phyloP scores from a whole-genome alignment of 768 basidiomycete genomes.

The Phlebiopsis flavidoalba region DNA sequence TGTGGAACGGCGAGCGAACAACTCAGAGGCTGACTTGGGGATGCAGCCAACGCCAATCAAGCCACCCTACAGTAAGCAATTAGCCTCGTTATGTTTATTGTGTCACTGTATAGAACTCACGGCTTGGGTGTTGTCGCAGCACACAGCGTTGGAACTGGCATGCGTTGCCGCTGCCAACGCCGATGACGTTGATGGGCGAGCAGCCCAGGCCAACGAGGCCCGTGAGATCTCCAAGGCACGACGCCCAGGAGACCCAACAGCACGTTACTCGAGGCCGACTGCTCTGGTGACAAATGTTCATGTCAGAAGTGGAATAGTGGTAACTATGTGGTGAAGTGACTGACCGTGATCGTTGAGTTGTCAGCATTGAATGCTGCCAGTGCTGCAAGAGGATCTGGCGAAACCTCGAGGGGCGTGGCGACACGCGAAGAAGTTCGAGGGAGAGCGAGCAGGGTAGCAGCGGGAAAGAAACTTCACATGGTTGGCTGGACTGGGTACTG shows the following conservation, averaged over 20 bases:
- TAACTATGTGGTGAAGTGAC: background rate
- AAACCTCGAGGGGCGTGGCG: constrained; percentile 7
- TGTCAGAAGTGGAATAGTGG: too few relatives aligned
- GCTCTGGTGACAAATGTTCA: background rate
- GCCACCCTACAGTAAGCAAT: background rate
- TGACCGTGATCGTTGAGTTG: constrained; percentile 2
- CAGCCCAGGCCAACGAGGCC: constrained; percentile 10
- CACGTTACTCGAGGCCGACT: background rate
- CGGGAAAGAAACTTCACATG: constrained; percentile 7
- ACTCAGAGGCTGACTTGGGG: background rate
- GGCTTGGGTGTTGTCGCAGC: constrained; percentile 2
- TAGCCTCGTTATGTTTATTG: background rate
- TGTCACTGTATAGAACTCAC: background rate
- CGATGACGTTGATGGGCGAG: constrained; percentile 11
- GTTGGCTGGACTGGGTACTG: background rate
- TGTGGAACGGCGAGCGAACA: background rate
- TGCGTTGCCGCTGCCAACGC: constrained; percentile 3
- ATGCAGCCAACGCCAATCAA: constrained; percentile 1
- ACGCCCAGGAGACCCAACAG: constrained; percentile 10
- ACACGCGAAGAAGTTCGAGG: constrained; percentile 10
- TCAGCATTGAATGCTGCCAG: constrained; percentile 14
- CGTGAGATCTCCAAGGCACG: background rate
- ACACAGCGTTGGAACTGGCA: constrained; percentile 3
- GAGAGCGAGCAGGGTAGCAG: constrained; percentile 4
- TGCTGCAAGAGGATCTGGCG: constrained; percentile 4